Conservation (phyloP, 2,329 filamentous ascomycete genomes). For the Aspergillus alliaceus region DNA sequence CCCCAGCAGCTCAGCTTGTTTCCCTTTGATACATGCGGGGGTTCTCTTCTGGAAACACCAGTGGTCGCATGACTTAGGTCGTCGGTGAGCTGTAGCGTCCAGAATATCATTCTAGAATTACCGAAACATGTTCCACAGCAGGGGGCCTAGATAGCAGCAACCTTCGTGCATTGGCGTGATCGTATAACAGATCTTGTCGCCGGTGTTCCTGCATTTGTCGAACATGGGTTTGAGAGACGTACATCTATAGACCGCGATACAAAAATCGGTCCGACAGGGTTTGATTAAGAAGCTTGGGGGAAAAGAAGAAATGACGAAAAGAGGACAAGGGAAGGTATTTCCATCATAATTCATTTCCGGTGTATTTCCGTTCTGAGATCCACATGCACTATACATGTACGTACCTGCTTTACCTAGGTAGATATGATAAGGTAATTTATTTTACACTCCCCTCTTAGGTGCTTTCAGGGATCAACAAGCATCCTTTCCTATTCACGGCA, state of each 20-base stretch:
- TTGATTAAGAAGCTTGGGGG: no score
- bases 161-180: neutral
- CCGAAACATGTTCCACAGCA: neutral
- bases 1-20: no score
- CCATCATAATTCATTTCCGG: neutral
- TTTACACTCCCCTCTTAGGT: neutral
- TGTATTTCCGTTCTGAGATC: slow-evolving; percentile 1
- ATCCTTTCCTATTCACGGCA: no score
- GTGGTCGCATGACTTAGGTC: neutral
- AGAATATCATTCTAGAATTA: neutral
- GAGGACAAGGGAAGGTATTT: no score
- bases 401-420: neutral
- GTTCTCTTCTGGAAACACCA: neutral
- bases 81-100: neutral
- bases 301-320: no score
- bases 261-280: neutral
- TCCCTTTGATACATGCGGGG: slow-evolving; percentile 19
- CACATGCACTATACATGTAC: neutral
- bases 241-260: neutral
- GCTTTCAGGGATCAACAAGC: neutral
- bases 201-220: neutral
- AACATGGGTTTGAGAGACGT: neutral
- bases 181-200: neutral
- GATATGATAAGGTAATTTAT: neutral
- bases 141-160: neutral